Conservation (phyloP, 345 rosid genomes). For the Limnanthes douglasii region DNA sequence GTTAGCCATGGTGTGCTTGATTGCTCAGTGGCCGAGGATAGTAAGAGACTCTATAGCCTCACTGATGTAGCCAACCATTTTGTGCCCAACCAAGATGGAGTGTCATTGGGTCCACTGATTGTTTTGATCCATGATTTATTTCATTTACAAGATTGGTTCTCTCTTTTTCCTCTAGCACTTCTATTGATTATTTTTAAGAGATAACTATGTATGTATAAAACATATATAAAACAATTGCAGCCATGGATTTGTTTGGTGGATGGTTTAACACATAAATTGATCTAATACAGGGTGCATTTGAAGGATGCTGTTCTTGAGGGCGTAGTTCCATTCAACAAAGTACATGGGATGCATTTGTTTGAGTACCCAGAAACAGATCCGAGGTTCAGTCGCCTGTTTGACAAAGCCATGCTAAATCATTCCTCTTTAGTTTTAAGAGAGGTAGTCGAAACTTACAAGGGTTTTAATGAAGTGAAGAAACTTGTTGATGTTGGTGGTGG, state of each 20-base stretch:
- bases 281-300: conserved; percentile 24
- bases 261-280: too few species aligned
- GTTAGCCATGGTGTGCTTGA: conserved; percentile 27
- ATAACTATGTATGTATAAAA: too few species aligned
- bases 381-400: conserved; percentile 40
- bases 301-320: conserved; percentile 39
- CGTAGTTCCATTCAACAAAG: conserved; percentile 47
- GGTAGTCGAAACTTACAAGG: conserved; percentile 35
- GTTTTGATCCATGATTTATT: conserved; percentile 5
- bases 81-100: conserved; percentile 7
- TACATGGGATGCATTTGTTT: conserved; percentile 37
- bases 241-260: too few species aligned
- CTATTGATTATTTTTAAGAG: too few species aligned
- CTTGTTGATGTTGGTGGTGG: conserved; percentile 71
- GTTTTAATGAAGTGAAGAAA: conserved; percentile 28
- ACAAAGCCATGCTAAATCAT: conserved; percentile 34
- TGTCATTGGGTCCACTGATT: conserved; percentile 4
- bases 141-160: conserved; percentile 13
- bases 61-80: conserved; percentile 7
- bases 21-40: conserved; percentile 14
- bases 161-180: too few species aligned
- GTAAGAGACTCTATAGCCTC: conserved; percentile 12
- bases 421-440: conserved; percentile 31
- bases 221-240: too few species aligned
- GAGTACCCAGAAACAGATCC: conserved; percentile 31